Conservation (phyloP, 441 rosid genomes). For the Adansonia madagascariensis region DNA sequence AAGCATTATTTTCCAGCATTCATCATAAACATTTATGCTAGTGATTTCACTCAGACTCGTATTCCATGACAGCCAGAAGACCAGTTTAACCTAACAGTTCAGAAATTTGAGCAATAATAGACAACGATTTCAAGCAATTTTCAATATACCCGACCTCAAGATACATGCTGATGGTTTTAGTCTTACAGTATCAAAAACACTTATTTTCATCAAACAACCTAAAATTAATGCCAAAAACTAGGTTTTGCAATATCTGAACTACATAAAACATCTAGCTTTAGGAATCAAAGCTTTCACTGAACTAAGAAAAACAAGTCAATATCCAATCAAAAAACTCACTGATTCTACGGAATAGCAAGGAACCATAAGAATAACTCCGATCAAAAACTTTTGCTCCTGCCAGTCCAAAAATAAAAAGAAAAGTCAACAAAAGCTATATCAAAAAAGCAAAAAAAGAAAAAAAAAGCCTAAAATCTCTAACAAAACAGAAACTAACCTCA, state of each 20-base stretch:
- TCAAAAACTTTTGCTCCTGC: conserved; percentile 97
- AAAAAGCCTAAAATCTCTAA: not conserved
- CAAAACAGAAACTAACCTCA: conserved; percentile 52
- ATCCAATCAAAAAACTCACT: conserved; percentile 46
- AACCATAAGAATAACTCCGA: conserved; percentile 98
- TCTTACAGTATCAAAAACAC: not conserved
- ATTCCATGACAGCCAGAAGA: conserved; percentile 4
- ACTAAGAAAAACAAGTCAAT: not conserved
- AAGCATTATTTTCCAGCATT: conserved; percentile 1
- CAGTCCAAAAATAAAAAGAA: conserved; percentile 6
- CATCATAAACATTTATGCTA: not conserved
- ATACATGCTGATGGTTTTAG: not conserved
- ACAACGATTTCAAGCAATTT: too few relatives aligned
- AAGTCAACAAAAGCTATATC: conserved; percentile 15
- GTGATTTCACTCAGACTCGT: not conserved
- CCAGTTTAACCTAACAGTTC: not conserved
- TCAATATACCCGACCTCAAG: not conserved
- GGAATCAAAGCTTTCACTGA: not conserved
- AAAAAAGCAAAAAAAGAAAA: not conserved
- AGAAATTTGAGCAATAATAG: not conserved
- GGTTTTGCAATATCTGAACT: not conserved
- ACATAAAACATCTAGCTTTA: conserved; percentile 1
- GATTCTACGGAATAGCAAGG: conserved; percentile 96
- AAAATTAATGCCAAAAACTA: not conserved
- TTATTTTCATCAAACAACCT: conserved; percentile 1